Base-by-base conservation (phyloP, 2,329 filamentous ascomycete species). In the Escovopsis weberi region DNA sequence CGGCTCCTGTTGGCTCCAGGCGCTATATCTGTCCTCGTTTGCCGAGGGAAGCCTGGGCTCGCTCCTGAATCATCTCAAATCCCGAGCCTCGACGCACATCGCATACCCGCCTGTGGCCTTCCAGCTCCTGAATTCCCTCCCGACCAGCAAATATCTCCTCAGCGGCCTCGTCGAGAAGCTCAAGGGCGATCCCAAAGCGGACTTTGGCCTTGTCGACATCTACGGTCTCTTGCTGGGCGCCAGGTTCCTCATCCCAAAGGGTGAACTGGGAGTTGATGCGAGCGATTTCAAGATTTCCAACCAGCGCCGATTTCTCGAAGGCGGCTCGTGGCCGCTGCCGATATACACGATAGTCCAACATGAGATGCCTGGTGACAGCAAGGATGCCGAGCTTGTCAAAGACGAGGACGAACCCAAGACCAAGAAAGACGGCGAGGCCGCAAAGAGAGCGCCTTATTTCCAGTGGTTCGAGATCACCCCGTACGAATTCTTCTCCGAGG, bases 401-500 rank as follows among this genome's bases (percentile, higher is more conserved):
- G 28, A 32, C 28, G 60, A 63, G 19, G 69, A 26, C 15, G 28
- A 19, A 6, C 38, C n/a, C 7, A 36, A 37, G 11, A 8, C 38
- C 18, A 12, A 34, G 6, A 28, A 8, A 12, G 38, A 65, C 1
- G 74, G 77, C 50, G 65, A 68, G 49, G 59, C 65, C 40, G 66
- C 72, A 9, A 76, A 64, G 54, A 69, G 71, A 46, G 82, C 93
- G 54, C 73, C 86, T 2, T 96, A 88, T 85, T 98, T 96, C 53
- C 89, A 98, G 54, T 96, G 91, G 89, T 95, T 91, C 51, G 91
- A 98, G 55, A 82, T 89, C 53, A 93, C 86, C 0, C 89, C 89
- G 0, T 95, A 93, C 55, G 89, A 96, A 58, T 82, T 95, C 57
- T 95, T 91, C 60, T 94, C 87, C 52, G 89, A 96, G 60, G 89